Evolutionary conservation across 441 rosid species (phyloP), one percentile per base, ranked within the genome.

Genomic region (Jatropha multifida): DNA sequence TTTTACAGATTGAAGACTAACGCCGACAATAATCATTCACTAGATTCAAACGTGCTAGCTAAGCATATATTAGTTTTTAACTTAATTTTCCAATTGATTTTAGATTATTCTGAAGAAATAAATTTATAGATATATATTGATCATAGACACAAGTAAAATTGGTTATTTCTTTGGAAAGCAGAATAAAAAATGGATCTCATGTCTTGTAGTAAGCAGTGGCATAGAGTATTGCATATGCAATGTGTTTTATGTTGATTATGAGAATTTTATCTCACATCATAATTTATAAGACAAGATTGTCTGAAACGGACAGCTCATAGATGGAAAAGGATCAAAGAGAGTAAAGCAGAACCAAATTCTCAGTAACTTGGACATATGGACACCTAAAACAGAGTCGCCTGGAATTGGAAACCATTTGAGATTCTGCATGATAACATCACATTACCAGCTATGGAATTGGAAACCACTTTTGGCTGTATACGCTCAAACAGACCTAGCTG

Each of bases 301-400:
- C 18, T 74, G 32, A 64, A 17, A 52, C 37, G 40, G 52, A 73
- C 68, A 23, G 6, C 44, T 26, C 17, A 15, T 32, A 32, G 40
- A 27, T 42, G 3, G n/a, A 10, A 7, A 71, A 17, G 51, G 26
- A 11, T 26, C 18, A 48, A 2, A 48, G 15, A 48, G 11, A 8
- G 49, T 20, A 8, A 26, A 58, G 26, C 58, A 67, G 77, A 75
- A 75, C 65, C 73, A 17, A 68, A 60, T 76, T 76, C 73, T 61
- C 73, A 38, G 65, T 26, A 65, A 17, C 38, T 48, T 62, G 60
- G 51, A 20, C 62, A 65, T 49, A 18, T 17, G 8, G 51, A 17
- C 56, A 55, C 0, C n/a, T 55, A n/a, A 66, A 66, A 44, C n/a
- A 48, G 7, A 65, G 44, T 38, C 11, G 17, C 27, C 17, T 63